Conservation (phyloP, 495 filamentous ascomycete genomes). For the Rostrohypoxylon terebratum region DNA sequence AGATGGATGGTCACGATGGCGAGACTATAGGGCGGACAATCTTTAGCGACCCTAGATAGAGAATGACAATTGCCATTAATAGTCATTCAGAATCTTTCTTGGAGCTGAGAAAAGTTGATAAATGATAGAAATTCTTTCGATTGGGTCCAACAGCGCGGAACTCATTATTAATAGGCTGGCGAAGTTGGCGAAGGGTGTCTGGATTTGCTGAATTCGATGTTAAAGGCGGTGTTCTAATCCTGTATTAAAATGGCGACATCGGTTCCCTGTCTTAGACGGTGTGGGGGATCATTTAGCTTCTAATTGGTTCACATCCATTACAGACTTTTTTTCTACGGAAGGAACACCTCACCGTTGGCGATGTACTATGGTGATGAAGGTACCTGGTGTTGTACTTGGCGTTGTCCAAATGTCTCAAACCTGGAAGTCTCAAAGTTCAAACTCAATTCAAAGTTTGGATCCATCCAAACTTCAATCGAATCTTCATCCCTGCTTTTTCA, state of each 20-base stretch:
- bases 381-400: not conserved
- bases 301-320: constrained; percentile 34
- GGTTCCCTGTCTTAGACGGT: constrained; percentile 11
- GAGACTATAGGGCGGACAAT: not conserved
- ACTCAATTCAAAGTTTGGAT: no score
- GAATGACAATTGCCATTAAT: not conserved
- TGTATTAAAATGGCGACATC: constrained; percentile 41
- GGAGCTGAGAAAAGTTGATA: constrained; percentile 5
- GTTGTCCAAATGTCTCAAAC: no score
- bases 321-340: constrained; percentile 16
- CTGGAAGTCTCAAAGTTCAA: not conserved
- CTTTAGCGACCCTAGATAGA: not conserved
- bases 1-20: constrained; percentile 1
- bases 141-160: constrained; percentile 17
- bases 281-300: constrained; percentile 46
- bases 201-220: constrained; percentile 20
- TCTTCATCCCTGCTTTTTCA: not conserved
- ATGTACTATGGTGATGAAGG: no score
- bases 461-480: not conserved
- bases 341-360: not conserved
- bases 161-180: constrained; percentile 34
- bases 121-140: not conserved
- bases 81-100: constrained; percentile 4
- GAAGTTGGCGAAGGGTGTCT: constrained; percentile 14
- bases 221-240: constrained; percentile 34